phyloP scores from a whole-genome alignment of 768 basidiomycete genomes.

The Strobilomyces dryophilus region DNA sequence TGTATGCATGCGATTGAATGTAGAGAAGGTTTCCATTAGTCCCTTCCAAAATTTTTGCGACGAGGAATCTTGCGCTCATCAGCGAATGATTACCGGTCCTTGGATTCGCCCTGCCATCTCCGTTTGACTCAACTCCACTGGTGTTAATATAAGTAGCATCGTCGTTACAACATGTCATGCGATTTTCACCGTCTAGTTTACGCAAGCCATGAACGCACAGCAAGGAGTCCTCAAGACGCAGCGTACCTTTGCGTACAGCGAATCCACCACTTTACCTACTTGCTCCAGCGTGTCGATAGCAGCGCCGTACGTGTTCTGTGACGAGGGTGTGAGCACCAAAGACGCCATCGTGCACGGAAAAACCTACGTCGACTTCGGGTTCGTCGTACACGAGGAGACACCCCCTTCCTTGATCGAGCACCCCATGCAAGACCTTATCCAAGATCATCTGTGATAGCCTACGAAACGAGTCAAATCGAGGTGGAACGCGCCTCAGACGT shows the following conservation, averaged over 20 bases:
- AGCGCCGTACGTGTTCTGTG: constrained; percentile 80
- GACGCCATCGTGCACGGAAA: neutral
- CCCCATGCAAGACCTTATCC: constrained; percentile 90
- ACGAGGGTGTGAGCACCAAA: constrained; percentile 3
- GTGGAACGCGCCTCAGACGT: neutral
- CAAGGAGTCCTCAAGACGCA: neutral
- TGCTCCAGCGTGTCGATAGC: constrained; percentile 89
- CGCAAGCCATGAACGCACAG: neutral
- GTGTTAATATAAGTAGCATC: neutral
- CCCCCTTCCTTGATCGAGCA: constrained; percentile 94
- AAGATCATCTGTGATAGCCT: constrained; percentile 98
- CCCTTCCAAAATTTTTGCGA: neutral
- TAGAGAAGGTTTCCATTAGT: neutral
- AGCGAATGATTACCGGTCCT: neutral
- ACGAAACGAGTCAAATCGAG: constrained; percentile 5
- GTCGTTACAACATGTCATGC: constrained; percentile 24
- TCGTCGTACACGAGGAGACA: constrained; percentile 90
- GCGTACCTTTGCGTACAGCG: constrained; percentile 79
- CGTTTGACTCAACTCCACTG: neutral
- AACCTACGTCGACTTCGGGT: constrained; percentile 76
- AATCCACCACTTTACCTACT: constrained; percentile 91
- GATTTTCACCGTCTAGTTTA: constrained; percentile 40
- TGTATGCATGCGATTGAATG: neutral
- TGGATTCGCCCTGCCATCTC: neutral
- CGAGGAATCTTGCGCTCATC: neutral